Evolutionary conservation across 169 alveolate genomes (phyloP).

Genomic region (Blepharisma undulans): DNA sequence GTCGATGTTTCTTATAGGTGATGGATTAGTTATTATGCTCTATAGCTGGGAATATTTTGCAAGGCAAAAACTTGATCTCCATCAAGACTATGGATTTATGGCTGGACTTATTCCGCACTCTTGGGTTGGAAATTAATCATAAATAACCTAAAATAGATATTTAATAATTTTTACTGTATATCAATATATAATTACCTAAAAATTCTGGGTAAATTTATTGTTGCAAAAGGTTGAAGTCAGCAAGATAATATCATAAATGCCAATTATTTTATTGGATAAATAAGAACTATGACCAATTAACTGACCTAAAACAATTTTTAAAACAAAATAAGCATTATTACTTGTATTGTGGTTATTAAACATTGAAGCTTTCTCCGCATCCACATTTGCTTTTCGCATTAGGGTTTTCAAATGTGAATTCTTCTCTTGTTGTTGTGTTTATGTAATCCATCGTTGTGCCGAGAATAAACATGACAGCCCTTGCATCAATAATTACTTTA

Average conservation of each 20-base stretch:
- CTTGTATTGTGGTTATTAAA: background rate
- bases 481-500: conserved; percentile 69
- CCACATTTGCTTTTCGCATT: conserved; percentile 82
- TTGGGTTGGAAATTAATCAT: background rate
- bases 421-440: conserved; percentile 72
- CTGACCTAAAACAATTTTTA: background rate
- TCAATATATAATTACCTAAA: too few species aligned
- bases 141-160: background rate
- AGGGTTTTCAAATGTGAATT: conserved; percentile 81
- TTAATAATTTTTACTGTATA: background rate
- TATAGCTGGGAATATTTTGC: conserved; percentile 40
- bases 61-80: conserved; percentile 9
- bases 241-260: background rate
- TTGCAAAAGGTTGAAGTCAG: background rate
- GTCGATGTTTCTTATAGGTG: conserved; percentile 37
- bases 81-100: background rate
- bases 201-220: too few species aligned
- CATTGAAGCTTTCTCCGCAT: conserved; percentile 83
- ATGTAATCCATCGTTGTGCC: conserved; percentile 85
- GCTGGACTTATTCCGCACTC: conserved; percentile 28
- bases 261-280: background rate
- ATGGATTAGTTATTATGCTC: conserved; percentile 14
- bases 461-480: conserved; percentile 73
- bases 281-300: too few species aligned
- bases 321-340: background rate